Conservation (phyloP, 805 yeast genomes). For the Zygotorulaspora danielsina region DNA sequence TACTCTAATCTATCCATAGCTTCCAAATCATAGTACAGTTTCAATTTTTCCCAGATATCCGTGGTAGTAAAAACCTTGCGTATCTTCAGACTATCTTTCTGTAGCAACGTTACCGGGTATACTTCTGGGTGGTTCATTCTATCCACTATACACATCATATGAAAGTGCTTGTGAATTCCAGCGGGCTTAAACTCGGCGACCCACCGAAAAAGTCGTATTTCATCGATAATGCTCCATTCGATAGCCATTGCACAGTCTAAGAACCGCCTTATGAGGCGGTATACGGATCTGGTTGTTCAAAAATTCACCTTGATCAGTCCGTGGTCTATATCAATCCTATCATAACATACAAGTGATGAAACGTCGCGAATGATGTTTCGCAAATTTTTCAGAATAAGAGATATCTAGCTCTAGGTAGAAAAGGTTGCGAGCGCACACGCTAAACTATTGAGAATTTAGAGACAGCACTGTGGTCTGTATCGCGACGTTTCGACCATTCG, state of each 20-base stretch:
- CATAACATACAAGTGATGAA: too few species aligned
- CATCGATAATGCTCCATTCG: slow-evolving; percentile 59
- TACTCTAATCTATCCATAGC: slow-evolving; percentile 55
- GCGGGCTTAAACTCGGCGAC: slow-evolving; percentile 66
- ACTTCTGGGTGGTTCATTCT: slow-evolving; percentile 40
- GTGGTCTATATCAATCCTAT: too few species aligned
- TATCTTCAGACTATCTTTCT: slow-evolving; percentile 24
- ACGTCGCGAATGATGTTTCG: background rate
- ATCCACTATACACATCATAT: slow-evolving; percentile 37
- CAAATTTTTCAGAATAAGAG: slow-evolving; percentile 2
- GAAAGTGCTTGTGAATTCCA: slow-evolving; percentile 47
- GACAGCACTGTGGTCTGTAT: too few species aligned
- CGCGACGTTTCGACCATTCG: background rate
- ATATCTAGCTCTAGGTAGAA: background rate
- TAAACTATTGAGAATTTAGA: too few species aligned
- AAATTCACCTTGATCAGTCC: too few species aligned
- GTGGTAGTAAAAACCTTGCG: slow-evolving; percentile 38
- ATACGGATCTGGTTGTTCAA: too few species aligned
- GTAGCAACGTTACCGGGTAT: slow-evolving; percentile 36
- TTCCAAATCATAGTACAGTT: slow-evolving; percentile 49
- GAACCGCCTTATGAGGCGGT: too few species aligned
- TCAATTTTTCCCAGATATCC: slow-evolving; percentile 58
- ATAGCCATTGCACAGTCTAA: slow-evolving; percentile 17
- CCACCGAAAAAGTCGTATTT: slow-evolving; percentile 55
- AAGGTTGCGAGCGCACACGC: too few species aligned